phyloP scores from a whole-genome alignment of 352 stramenopile species.

The Globisporangium cylindrosporum region DNA sequence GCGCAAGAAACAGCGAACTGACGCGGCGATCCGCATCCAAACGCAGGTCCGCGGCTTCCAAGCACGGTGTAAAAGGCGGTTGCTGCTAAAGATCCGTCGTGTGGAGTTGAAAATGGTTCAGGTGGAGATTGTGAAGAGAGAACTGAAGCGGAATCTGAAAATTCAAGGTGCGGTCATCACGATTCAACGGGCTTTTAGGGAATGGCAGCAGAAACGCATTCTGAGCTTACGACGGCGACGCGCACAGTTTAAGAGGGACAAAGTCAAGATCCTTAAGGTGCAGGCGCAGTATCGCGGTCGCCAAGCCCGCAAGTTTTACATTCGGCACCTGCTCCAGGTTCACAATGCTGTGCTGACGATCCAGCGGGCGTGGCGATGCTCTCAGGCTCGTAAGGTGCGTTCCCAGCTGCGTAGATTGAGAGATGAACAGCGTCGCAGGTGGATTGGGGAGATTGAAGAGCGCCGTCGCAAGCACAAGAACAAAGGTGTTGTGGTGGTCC shows the following conservation, averaged over 20 bases:
- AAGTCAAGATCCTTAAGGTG: conserved; percentile 45
- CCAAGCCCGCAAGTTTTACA: conserved; percentile 28
- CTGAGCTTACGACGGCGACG: conserved; percentile 37
- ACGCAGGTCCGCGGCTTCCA: conserved; percentile 28
- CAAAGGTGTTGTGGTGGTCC: background rate
- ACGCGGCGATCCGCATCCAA: conserved; percentile 50
- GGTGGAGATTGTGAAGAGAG: conserved; percentile 6
- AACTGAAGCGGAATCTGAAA: conserved; percentile 12
- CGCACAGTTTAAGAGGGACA: conserved; percentile 63
- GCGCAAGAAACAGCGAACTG: conserved; percentile 25
- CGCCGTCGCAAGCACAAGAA: conserved; percentile 8
- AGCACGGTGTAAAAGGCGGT: conserved; percentile 24
- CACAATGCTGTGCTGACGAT: conserved; percentile 28
- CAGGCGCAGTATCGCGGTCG: conserved; percentile 52
- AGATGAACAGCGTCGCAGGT: conserved; percentile 19
- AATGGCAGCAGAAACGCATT: conserved; percentile 35
- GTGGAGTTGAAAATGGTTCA: conserved; percentile 23
- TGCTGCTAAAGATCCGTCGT: conserved; percentile 41
- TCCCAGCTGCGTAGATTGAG: conserved; percentile 3
- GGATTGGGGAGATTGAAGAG: conserved; percentile 25
- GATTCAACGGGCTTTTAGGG: conserved; percentile 42
- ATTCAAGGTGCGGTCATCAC: conserved; percentile 38
- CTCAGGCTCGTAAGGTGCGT: conserved; percentile 23
- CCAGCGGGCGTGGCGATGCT: conserved; percentile 55
- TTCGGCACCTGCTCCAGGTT: conserved; percentile 24